Evolutionary conservation across 108 stramenopile species (phyloP).

Genomic region (Skeletonema grethae): DNA sequence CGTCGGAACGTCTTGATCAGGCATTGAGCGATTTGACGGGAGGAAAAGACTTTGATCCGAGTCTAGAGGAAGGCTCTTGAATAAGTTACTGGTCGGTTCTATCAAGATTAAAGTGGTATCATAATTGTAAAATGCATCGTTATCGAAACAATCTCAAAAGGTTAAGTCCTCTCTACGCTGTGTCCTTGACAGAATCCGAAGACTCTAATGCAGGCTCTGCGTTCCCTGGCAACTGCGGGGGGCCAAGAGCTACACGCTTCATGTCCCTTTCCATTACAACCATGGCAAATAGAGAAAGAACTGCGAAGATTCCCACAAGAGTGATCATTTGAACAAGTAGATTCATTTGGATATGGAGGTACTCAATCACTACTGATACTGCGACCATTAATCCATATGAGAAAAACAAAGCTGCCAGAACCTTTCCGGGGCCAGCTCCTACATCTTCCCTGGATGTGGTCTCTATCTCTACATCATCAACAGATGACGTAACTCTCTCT

Average conservation of each 20-base stretch:
- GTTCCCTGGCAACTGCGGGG: background rate
- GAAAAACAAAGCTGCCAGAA: background rate
- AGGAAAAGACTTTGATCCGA: conserved; percentile 45
- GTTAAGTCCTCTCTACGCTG: background rate
- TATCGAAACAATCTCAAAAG: too few species aligned
- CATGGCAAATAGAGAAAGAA: background rate
- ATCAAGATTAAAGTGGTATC: too few species aligned
- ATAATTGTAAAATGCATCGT: too few species aligned
- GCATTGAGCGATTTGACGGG: conserved; percentile 52
- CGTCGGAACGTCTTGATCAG: conserved; percentile 62
- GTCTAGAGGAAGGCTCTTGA: conserved; percentile 28
- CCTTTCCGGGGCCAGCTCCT: background rate
- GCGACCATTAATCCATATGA: background rate
- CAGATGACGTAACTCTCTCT: background rate
- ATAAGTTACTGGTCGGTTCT: background rate
- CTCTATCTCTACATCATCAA: too few species aligned
- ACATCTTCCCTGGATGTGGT: background rate
- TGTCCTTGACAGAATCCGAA: too few species aligned
- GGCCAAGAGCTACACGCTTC: background rate
- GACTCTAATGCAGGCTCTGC: background rate
- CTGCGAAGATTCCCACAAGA: background rate
- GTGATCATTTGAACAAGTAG: background rate
- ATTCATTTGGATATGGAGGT: background rate
- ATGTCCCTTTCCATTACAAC: conserved; percentile 3
- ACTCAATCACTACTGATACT: background rate